Evolutionary conservation across 345 rosid genomes (phyloP), one percentile per base, ranked within the genome.

Genomic region (Rhodamnia argentea): DNA sequence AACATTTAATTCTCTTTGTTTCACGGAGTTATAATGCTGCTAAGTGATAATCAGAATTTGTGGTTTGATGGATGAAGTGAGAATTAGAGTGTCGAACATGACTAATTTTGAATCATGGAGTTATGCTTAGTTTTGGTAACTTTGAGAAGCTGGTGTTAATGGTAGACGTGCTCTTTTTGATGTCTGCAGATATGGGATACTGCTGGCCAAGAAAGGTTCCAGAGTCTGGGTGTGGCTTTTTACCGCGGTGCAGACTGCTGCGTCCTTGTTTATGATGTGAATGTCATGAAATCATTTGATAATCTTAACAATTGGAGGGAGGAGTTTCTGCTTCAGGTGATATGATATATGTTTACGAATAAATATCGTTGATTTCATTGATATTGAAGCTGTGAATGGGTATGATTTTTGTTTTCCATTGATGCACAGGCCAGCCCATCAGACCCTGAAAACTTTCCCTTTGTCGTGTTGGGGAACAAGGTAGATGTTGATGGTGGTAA

Each of bases 381-480:
- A 47, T 52, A 10, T 85, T 32, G 23, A 37, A 37, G 52, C 10
- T 18, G 26, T 55, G 56, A 23, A 32, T 5, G 10, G 37, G 52
- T 47, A 22, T 13, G 53, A 82, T 27, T 56, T 20, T 23, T 85
- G 40, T 16, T 58, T 40, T 86, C 52, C 47, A 70, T 37, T 42
- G 74, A 53, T 83, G 82, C 83, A 18, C 92, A 96, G 98, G 99
- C 98, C 11, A 93, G 95, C 86, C 97, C 97, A 75, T 88, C 95
- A 5, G 97, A 96, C 89, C 98, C 97, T 82, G 98, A 96, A 22
- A 95, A 93, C 83, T 96, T 94, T 86, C 96, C 98, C 2, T 94
- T 96, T 88, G 95, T 94, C 20, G 94, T 96, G 58, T 86, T 96
- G 92, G 98, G 98, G 86, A 96, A 96, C 92, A 96, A 96, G 90